A percentile compares a stretch with the other conserved stretches of the same genome.
Evolutionary conservation across 2,329 filamentous ascomycete species (phyloP).

Genomic region (Epichloe gansuensis): DNA sequence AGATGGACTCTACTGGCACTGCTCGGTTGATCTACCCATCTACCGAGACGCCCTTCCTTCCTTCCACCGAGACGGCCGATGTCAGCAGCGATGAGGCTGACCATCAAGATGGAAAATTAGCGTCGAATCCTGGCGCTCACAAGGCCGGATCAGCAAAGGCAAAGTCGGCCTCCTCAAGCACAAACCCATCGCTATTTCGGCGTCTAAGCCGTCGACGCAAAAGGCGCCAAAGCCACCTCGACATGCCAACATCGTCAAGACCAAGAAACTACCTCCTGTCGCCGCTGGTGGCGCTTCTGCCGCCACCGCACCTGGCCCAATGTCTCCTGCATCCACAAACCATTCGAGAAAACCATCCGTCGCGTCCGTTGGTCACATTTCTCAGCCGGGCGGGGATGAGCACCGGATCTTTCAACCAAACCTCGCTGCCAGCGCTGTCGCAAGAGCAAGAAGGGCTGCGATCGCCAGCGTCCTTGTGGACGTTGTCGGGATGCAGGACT

Average conservation of each 20-base stretch:
- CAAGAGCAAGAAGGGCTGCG: slow-evolving; percentile 99
- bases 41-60: slow-evolving; percentile 40
- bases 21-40: slow-evolving; percentile 38
- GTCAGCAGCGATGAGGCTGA: slow-evolving; percentile 24
- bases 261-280: slow-evolving; percentile 36
- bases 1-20: slow-evolving; percentile 32
- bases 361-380: slow-evolving; percentile 40
- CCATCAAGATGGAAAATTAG: slow-evolving; percentile 16
- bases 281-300: slow-evolving; percentile 7
- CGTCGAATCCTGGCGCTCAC: slow-evolving; percentile 22
- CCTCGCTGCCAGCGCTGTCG: slow-evolving; percentile 95
- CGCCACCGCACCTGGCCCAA: slow-evolving; percentile 23
- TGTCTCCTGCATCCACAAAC: slow-evolving; percentile 56
- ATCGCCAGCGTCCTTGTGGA: slow-evolving; percentile 88
- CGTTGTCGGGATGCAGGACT: slow-evolving; percentile 94
- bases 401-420: slow-evolving; percentile 89
- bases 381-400: slow-evolving; percentile 63
- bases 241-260: slow-evolving; percentile 26
- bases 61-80: slow-evolving; percentile 35
- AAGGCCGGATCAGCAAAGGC: slow-evolving; percentile 29
- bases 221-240: slow-evolving; percentile 35
- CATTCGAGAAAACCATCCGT: slow-evolving; percentile 66
- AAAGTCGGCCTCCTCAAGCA: slow-evolving; percentile 27
- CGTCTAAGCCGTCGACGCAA: slow-evolving; percentile 19
- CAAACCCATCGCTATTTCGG: slow-evolving; percentile 20